Evolutionary conservation across 805 yeast species (phyloP).

Genomic region (Candida boidinii): DNA sequence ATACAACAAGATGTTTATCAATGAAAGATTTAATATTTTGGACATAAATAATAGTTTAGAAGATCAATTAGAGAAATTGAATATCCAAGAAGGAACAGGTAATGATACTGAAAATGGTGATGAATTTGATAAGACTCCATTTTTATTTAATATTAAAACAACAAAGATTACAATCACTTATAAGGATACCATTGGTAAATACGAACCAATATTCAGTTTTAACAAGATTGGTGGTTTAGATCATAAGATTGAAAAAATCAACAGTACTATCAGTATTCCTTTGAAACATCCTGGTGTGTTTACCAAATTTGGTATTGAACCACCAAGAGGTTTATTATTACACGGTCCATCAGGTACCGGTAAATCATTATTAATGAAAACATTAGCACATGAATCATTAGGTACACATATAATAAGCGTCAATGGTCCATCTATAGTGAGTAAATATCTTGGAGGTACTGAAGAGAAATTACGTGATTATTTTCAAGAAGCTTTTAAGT

Average conservation of each 20-base stretch:
- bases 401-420: constrained; percentile 81
- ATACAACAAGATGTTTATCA: too few species aligned
- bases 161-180: constrained; percentile 25
- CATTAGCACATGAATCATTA: constrained; percentile 60
- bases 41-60: constrained; percentile 5
- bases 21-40: constrained; percentile 1
- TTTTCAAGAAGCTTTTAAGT: constrained; percentile 77
- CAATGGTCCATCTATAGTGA: constrained; percentile 86
- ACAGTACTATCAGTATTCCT: constrained; percentile 71
- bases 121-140: constrained; percentile 18
- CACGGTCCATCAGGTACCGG: constrained; percentile 99
- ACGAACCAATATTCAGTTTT: constrained; percentile 29
- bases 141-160: constrained; percentile 16
- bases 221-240: constrained; percentile 67
- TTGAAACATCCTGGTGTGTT: constrained; percentile 70
- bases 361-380: constrained; percentile 77
- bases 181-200: constrained; percentile 27
- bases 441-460: constrained; percentile 91
- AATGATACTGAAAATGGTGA: constrained; percentile 7
- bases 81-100: constrained; percentile 2
- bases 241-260: constrained; percentile 50
- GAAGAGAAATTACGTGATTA: constrained; percentile 76
- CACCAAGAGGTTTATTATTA: constrained; percentile 87
- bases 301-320: constrained; percentile 77
- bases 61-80: constrained; percentile 23